phyloP scores from a whole-genome alignment of 2,329 filamentous ascomycete genomes.

The Fusarium guadeloupense region DNA sequence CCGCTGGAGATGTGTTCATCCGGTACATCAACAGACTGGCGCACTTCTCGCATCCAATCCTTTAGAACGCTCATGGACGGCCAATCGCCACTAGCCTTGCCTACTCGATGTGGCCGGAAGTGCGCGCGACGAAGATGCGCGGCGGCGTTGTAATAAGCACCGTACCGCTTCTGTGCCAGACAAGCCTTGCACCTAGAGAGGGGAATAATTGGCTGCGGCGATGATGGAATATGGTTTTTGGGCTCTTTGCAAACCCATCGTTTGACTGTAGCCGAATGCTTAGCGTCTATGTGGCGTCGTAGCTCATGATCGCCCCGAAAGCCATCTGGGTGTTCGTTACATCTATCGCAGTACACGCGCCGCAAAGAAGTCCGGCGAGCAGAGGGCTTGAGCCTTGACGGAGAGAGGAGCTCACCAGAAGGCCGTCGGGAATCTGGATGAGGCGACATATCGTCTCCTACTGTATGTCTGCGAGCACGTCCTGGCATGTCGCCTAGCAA shows the following conservation, averaged over 20 bases:
- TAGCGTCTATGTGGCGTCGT: conserved; percentile 70
- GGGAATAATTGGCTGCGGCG: conserved; percentile 60
- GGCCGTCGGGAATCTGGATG: conserved; percentile 39
- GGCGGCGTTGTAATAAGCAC: conserved; percentile 68
- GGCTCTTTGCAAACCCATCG: conserved; percentile 67
- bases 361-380: conserved; percentile 68
- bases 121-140: conserved; percentile 67
- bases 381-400: conserved; percentile 49
- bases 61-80: conserved; percentile 66
- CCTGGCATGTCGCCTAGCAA: conserved; percentile 22
- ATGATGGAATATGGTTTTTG: conserved; percentile 47
- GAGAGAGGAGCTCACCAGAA: conserved; percentile 55
- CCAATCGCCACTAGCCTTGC: conserved; percentile 68
- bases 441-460: conserved; percentile 38
- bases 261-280: conserved; percentile 64
- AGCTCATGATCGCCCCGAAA: conserved; percentile 93
- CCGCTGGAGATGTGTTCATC: conserved; percentile 58
- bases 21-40: conserved; percentile 59
- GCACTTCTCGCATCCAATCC: conserved; percentile 69
- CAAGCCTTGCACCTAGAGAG: conserved; percentile 66
- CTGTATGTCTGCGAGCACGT: conserved; percentile 37
- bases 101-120: conserved; percentile 64
- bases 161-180: conserved; percentile 65
- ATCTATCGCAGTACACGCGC: conserved; percentile 80
- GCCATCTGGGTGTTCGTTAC: conserved; percentile 83